Conservation (phyloP, 2,329 filamentous ascomycete species). For the Hypoxylon sp. region DNA sequence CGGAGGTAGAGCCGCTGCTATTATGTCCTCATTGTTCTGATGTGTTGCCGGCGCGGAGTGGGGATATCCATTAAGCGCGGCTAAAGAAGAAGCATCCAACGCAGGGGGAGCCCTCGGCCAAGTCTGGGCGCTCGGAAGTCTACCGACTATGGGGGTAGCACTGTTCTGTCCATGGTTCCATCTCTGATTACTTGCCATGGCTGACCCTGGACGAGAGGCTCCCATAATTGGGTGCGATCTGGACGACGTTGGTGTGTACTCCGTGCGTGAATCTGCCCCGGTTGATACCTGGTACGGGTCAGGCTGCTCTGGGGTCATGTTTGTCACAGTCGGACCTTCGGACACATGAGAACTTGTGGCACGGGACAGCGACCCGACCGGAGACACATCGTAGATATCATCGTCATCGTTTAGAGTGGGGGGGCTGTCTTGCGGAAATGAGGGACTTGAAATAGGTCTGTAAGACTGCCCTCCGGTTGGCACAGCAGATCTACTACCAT, state of each 20-base stretch:
- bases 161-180: slow-evolving; percentile 22
- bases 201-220: slow-evolving; percentile 36
- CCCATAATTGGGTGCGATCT: slow-evolving; percentile 36
- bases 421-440: slow-evolving; percentile 30
- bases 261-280: slow-evolving; percentile 44
- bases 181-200: slow-evolving; percentile 20
- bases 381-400: slow-evolving; percentile 51
- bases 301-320: slow-evolving; percentile 41
- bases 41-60: slow-evolving; percentile 58
- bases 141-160: slow-evolving; percentile 40
- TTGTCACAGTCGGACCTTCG: slow-evolving; percentile 41
- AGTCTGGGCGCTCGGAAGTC: slow-evolving; percentile 57
- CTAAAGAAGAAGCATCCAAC: slow-evolving; percentile 42
- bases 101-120: slow-evolving; percentile 60
- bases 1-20: slow-evolving; percentile 56
- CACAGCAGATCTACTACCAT: slow-evolving; percentile 19
- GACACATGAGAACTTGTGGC: slow-evolving; percentile 43
- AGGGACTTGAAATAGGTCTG: slow-evolving; percentile 39
- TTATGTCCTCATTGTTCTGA: slow-evolving; percentile 51
- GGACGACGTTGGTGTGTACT: slow-evolving; percentile 47
- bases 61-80: slow-evolving; percentile 54
- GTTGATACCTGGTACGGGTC: slow-evolving; percentile 44
- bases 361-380: slow-evolving; percentile 45
- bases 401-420: slow-evolving; percentile 37
- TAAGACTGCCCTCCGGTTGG: slow-evolving; percentile 17